These are phyloP conservation scores for Areca catechu DNA, from an alignment of 176 grass and related monocot genomes.

Conservation along the genomic window DNA sequence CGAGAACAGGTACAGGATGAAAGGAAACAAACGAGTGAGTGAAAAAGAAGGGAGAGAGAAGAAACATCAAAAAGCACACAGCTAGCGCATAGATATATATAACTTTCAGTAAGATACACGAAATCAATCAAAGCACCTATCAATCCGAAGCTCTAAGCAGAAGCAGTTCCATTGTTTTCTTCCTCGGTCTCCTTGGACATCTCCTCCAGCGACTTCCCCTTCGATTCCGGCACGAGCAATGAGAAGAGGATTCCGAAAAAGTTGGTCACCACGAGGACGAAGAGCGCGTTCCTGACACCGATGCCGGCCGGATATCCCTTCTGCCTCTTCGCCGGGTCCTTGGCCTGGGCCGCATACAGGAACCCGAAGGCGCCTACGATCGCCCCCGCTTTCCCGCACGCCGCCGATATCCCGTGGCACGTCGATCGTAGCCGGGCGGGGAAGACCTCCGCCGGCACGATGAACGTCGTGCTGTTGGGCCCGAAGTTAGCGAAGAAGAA, in stretches of 20 bases:
- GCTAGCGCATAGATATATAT: no score
- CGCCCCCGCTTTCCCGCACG: slow-evolving; percentile 42
- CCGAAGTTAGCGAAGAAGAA: slow-evolving; percentile 58
- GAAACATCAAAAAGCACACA: no score
- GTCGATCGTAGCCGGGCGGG: slow-evolving; percentile 63
- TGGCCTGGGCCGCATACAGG: slow-evolving; percentile 48
- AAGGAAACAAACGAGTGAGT: no score
- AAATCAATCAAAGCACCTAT: no score
- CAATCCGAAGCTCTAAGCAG: no score
- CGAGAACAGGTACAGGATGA: no score
- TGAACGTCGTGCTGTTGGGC: slow-evolving; percentile 40
- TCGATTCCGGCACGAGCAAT: slow-evolving; percentile 52
- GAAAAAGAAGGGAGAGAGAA: no score
- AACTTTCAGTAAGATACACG: no score
- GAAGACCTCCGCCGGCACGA: slow-evolving; percentile 71
- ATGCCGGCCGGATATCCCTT: slow-evolving; percentile 33
- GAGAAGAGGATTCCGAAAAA: slow-evolving; percentile 40
- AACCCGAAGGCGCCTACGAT: slow-evolving; percentile 71
- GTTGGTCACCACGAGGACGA: slow-evolving; percentile 45
- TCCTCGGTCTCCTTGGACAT: slow-evolving; percentile 39
- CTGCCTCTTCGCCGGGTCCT: slow-evolving; percentile 23
- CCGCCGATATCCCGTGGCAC: slow-evolving; percentile 63
- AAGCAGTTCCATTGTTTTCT: neutral
- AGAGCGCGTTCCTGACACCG: slow-evolving; percentile 58
- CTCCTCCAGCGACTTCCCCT: slow-evolving; percentile 54